Evolutionary conservation across 805 yeast species (phyloP), one percentile per base, ranked within the genome.

Genomic region (Candida orba): DNA sequence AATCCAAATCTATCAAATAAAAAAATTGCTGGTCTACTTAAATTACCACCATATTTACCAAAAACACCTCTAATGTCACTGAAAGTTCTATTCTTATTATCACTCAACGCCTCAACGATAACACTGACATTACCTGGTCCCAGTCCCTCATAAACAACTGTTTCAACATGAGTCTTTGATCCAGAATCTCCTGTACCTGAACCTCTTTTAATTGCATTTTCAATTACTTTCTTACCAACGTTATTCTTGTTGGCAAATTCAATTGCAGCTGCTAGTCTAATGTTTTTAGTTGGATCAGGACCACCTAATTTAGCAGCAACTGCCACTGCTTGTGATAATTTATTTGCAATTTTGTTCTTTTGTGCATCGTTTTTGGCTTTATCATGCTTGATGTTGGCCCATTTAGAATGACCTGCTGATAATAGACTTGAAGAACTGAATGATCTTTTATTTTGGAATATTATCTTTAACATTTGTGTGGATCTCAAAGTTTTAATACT

Each of bases 361-460:
- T 75, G 78, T 18, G 88, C 85, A 65, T 91, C 99, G 57, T 89
- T 88, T 50, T 87, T 86, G 43, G 95, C 95, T 65, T 91, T 91
- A 59, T 85, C 93, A 59, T 89, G 97, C 58, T 89, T 84, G 53
- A 93, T 91, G 39, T 85, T 87, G 36, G 95, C 86, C 99, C 99
- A 91, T 64, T 90, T 91, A 32, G 87, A 83, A 63, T 91, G 99
- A 1, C 99, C 99, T 5, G 69, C 66, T 4, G 43, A 41, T 1
- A 37, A 8, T 13, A 18, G 3, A 4, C 41, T 10, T 1, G 45
- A 25, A 0, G 46, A 33, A 36, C 38, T 32, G 41, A 43, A 39
- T 8, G 15, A 10, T 25, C 37, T 34, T 22, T 22, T 20, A 13
- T 18, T 17, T 9, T 15, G 12, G 34, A 31, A 31, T 31, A 8